Base-by-base conservation (phyloP, 176 grass and related monocot genomes). In the Aegilops speltoides region DNA sequence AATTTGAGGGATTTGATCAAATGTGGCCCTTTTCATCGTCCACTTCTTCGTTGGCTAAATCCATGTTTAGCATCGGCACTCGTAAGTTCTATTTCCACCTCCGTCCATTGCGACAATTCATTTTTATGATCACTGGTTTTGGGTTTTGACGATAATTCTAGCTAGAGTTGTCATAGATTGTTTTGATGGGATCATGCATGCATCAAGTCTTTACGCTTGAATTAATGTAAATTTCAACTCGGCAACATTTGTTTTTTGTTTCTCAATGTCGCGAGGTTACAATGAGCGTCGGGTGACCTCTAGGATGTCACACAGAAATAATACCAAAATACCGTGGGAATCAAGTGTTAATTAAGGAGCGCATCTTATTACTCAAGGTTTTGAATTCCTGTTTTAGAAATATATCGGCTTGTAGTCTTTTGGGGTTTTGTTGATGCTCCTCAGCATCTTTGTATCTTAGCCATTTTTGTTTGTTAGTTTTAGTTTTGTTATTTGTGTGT, bases 31-130 rank as follows among this genome's bases (percentile, higher is more conserved):
- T 84, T 0, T 26, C 80, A 0, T 48, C 77, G 8, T 32, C 89
- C 73, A 45, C 77, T 8, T 19, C 89, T 79, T 79, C 85, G 19
- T 16, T 78, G 5, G 33, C 73, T 24, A 68, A 20, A 68, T 87
- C 89, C 59, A 68, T 91, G 67, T 87, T 76, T 22, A 36, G 34
- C 46, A 20, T 87, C 2, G 85, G 6, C 83, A 79, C 85, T 19
- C 34, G 89, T 91, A 91, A 81, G 89, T 84, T 13, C 3, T 19
- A 1, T 22, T 7, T 37, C 15, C 26, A 22, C n/a, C n/a, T 73
- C 7, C 15, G 16, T 43, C 24, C 10, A 16, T 3, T 61, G 16
- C 6, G 0, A 13, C 5, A 19, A 69, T 59, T 0, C 2, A 59
- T 59, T 59, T 61, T 24, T 4, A 14, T 5, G 45, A 48, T n/a